Evolutionary conservation across 345 rosid genomes (phyloP).

Genomic region (Trapa incisa): DNA sequence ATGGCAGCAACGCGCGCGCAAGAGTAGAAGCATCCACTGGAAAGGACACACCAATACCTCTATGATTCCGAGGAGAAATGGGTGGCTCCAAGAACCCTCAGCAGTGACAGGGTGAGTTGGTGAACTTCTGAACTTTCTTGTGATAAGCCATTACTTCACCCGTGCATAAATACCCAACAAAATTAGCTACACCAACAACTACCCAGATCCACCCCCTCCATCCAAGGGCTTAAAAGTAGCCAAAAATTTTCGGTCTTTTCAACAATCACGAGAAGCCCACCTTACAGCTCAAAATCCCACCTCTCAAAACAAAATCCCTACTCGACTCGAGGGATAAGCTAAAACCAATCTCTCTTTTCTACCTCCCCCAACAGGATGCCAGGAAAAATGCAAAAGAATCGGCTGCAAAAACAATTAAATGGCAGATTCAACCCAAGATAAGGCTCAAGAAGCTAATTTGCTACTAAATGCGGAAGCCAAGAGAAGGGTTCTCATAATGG

Average conservation of each 20-base stretch:
- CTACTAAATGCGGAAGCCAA: not conserved
- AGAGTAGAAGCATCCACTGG: slow-evolving; percentile 3
- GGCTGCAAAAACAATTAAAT: not conserved
- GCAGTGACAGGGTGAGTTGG: not conserved
- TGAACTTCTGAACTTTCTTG: slow-evolving; percentile 9
- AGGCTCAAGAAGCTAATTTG: not conserved
- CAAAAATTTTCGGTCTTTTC: not conserved
- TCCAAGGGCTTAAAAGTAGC: not conserved
- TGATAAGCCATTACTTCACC: slow-evolving; percentile 3
- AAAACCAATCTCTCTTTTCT: not conserved
- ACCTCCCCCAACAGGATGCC: not conserved
- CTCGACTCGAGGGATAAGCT: not conserved
- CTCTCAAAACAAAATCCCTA: not conserved
- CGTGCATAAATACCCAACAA: slow-evolving; percentile 4
- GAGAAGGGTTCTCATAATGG: not conserved
- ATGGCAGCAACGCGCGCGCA: slow-evolving; percentile 2
- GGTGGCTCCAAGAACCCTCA: not conserved
- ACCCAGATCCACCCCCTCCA: not conserved
- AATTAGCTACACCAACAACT: slow-evolving; percentile 4
- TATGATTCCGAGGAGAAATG: not conserved
- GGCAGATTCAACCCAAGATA: not conserved
- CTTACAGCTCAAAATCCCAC: not conserved
- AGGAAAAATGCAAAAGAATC: not conserved
- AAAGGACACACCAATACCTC: slow-evolving; percentile 3
- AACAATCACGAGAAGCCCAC: not conserved